Evolutionary conservation across 169 alveolate genomes (phyloP).

Genomic region (Plasmodium gonderi): DNA sequence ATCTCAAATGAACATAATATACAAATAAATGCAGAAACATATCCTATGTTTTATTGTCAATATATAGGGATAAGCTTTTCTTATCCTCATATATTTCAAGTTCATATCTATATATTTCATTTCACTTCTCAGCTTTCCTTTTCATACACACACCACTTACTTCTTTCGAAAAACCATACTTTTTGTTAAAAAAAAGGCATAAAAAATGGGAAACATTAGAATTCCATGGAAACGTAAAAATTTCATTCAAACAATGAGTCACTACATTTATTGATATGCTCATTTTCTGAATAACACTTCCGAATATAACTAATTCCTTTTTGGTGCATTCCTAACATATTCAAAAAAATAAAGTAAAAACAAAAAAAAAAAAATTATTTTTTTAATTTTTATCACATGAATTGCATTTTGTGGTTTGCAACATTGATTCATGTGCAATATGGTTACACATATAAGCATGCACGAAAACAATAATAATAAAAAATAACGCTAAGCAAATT

Average conservation of each 20-base stretch:
- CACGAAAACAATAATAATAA: too few relatives aligned
- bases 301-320: constrained; percentile 96
- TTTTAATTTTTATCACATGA: neutral
- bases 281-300: constrained; percentile 91
- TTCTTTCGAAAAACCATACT: constrained; percentile 92
- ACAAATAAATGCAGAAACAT: neutral
- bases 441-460: neutral
- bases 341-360: constrained; percentile 4
- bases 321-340: constrained; percentile 87
- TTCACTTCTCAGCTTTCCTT: constrained; percentile 78
- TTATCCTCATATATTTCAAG: too few relatives aligned
- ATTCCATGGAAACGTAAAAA: constrained; percentile 90
- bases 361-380: neutral
- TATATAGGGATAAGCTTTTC: too few relatives aligned
- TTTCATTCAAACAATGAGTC: constrained; percentile 92
- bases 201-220: constrained; percentile 91
- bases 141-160: constrained; percentile 89
- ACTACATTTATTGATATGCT: constrained; percentile 94
- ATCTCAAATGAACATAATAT: too few relatives aligned
- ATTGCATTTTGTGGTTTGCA: neutral
- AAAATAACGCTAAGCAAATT: too few relatives aligned
- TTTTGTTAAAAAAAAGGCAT: constrained; percentile 92
- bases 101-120: too few relatives aligned
- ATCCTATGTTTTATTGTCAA: too few relatives aligned
- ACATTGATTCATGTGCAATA: too few relatives aligned